Conservation (phyloP, 805 yeast species). For the Wickerhamomyces chambardii region DNA sequence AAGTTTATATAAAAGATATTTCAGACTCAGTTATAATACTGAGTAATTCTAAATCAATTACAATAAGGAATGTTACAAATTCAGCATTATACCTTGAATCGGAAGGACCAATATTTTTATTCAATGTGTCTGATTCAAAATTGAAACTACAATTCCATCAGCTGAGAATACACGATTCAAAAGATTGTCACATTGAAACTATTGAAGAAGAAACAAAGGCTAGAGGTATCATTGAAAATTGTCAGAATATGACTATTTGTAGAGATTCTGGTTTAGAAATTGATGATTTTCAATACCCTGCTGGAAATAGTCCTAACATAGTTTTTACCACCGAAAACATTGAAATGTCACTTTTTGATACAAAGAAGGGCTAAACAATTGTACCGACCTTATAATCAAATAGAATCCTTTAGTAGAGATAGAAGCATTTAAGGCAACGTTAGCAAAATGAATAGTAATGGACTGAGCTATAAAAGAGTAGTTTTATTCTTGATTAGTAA, state of each 20-base stretch:
- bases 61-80: slow-evolving; percentile 5
- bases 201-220: slow-evolving; percentile 1
- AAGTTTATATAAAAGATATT: slow-evolving; percentile 3
- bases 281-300: slow-evolving; percentile 13
- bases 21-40: slow-evolving; percentile 4
- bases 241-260: slow-evolving; percentile 5
- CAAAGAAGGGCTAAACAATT: no score
- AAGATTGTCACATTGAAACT: slow-evolving; percentile 3
- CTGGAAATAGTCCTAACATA: slow-evolving; percentile 12
- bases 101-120: slow-evolving; percentile 11
- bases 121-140: slow-evolving; percentile 3
- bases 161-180: slow-evolving; percentile 12
- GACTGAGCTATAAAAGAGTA: no score
- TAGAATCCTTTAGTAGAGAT: no score
- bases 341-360: no score
- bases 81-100: slow-evolving; percentile 6
- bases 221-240: slow-evolving; percentile 13
- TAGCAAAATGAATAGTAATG: no score
- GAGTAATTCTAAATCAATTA: slow-evolving; percentile 4
- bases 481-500: no score
- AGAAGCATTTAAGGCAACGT: no score
- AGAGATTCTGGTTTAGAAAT: slow-evolving; percentile 3
- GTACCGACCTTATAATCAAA: no score
- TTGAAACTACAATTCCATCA: slow-evolving; percentile 13
- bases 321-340: no score